These are phyloP conservation scores for Arthrobotrys megalospora DNA, from an alignment of 2,329 filamentous ascomycete genomes.

Conservation along the genomic window DNA sequence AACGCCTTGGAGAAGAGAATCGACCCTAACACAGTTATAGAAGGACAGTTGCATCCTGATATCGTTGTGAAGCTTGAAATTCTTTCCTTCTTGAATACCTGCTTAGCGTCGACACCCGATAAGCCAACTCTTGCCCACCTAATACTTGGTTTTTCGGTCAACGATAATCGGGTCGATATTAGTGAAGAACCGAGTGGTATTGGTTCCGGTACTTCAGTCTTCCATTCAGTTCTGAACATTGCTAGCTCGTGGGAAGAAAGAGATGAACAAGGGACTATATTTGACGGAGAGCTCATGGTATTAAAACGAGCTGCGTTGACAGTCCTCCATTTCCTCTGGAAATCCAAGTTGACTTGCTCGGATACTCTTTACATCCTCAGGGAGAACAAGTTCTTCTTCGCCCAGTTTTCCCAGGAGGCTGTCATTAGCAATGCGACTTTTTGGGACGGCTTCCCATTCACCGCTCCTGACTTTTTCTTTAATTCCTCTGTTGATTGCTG, in stretches of 20 bases:
- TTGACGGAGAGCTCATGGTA: constrained; percentile 62
- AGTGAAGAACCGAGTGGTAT: constrained; percentile 78
- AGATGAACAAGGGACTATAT: constrained; percentile 61
- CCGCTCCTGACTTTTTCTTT: constrained; percentile 62
- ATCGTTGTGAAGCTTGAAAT: constrained; percentile 82
- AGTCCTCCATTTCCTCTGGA: constrained; percentile 86
- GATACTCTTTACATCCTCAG: constrained; percentile 85
- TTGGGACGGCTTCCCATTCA: constrained; percentile 81
- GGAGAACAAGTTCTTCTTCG: constrained; percentile 83
- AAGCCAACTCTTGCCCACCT: constrained; percentile 91
- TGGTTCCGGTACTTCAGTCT: constrained; percentile 79
- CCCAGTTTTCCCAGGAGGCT: constrained; percentile 79
- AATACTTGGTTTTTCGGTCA: constrained; percentile 85
- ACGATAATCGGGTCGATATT: constrained; percentile 71
- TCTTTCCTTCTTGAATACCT: constrained; percentile 86
- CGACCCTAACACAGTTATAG: constrained; percentile 33
- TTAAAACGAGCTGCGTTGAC: constrained; percentile 67
- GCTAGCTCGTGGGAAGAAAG: constrained; percentile 71
- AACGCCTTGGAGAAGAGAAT: constrained; percentile 62
- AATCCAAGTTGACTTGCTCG: constrained; percentile 81
- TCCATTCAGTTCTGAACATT: constrained; percentile 85
- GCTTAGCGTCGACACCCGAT: constrained; percentile 80
- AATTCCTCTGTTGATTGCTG: constrained; percentile 77
- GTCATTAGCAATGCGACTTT: constrained; percentile 78
- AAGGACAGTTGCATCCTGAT: constrained; percentile 52